Base-by-base conservation (phyloP, 176 grass and related monocot genomes). In the Chrysopogon serrulatus region DNA sequence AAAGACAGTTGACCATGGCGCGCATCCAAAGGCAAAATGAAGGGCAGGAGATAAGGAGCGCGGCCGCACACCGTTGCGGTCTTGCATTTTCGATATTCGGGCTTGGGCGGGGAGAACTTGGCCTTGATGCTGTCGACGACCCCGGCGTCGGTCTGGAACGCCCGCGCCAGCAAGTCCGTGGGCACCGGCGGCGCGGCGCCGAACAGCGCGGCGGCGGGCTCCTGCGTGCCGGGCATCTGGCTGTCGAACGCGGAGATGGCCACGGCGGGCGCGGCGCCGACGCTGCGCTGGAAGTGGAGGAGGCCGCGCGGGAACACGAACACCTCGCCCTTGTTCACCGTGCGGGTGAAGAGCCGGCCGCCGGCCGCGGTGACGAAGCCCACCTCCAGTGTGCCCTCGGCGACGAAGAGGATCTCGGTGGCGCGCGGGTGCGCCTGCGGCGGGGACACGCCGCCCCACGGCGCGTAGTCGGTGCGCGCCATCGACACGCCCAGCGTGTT, bases 401-500 rank as follows among this genome's bases (percentile, higher is more conserved):
- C 5, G 10, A 96, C 91, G 69, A 91, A 91, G 48, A 96, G 26
- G 6, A 96, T 83, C 91, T 96, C 94, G 3, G 86, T 90, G 80
- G 86, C 91, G 17, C 89, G 94, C 18, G 88, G 94, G 84, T 93
- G 94, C 4, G 37, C 30, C 84, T 96, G 94, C 39, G 94, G 94
- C 33, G 89, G 86, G 78, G 87, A 91, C 5, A 89, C 59, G 43
- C 94, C 89, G 4, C 89, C 91, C 70, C 87, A 84, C 28, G 90
- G 78, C 10, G 94, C 94, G 39, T 83, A 97, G 91, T 97, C 89
- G 7, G 71, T 48, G 23, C 86, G 94, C 61, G 91, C 76, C 87
- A 97, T 83, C 69, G 94, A 93, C 26, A 97, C 81, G 19, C 91
- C 91, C 5, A 93, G 71, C 0, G 94, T 90, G 84, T 97, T 93